phyloP scores from a whole-genome alignment of 2,329 filamentous ascomycete species.

The Mycogone perniciosa region DNA sequence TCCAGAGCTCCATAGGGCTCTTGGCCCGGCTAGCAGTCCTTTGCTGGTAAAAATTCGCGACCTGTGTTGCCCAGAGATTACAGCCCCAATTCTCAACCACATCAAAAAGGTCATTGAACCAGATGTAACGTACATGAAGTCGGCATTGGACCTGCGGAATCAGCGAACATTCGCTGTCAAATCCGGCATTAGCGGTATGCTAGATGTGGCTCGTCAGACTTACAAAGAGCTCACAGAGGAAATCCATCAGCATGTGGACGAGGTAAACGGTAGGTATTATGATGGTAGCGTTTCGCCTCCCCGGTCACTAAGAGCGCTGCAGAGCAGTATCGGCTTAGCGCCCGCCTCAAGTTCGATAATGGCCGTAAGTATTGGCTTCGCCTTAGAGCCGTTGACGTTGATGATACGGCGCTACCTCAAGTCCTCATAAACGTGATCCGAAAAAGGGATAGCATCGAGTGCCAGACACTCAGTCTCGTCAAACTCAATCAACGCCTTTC shows the following conservation, averaged over 20 bases:
- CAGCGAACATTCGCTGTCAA: slow-evolving; percentile 88
- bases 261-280: slow-evolving; percentile 52
- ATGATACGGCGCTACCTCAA: slow-evolving; percentile 53
- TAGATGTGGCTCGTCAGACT: slow-evolving; percentile 82
- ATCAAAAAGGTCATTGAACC: slow-evolving; percentile 71
- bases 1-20: slow-evolving; percentile 58
- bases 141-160: slow-evolving; percentile 79
- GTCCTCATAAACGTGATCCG: slow-evolving; percentile 71
- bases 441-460: slow-evolving; percentile 74
- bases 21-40: slow-evolving; percentile 56
- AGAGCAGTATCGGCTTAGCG: slow-evolving; percentile 43
- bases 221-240: slow-evolving; percentile 86
- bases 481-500: slow-evolving; percentile 74
- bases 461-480: slow-evolving; percentile 76
- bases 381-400: slow-evolving; percentile 56
- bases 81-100: slow-evolving; percentile 52
- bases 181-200: slow-evolving; percentile 73
- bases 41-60: slow-evolving; percentile 63
- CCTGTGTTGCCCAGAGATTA: slow-evolving; percentile 59
- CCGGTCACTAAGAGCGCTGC: neutral
- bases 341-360: slow-evolving; percentile 70
- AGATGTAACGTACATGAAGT: slow-evolving; percentile 70
- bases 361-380: slow-evolving; percentile 74
- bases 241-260: slow-evolving; percentile 62
- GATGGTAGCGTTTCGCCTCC: neutral